phyloP scores from a whole-genome alignment of 306 rosid species.

The Fagus crenata region DNA sequence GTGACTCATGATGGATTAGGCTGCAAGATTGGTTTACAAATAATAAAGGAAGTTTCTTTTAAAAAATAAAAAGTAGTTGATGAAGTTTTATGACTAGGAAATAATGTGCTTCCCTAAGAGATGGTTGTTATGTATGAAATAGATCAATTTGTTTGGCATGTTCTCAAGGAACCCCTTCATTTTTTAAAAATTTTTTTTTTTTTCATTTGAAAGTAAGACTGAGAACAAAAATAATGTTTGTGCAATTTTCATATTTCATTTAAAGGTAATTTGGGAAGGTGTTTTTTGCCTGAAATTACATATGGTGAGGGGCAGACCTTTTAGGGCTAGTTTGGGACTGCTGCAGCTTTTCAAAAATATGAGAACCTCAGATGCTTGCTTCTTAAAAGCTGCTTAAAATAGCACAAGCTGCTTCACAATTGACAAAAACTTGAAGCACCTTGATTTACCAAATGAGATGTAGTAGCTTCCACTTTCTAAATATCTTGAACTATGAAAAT shows the following conservation, averaged over 20 bases:
- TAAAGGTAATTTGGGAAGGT: no score
- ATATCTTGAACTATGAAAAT: not conserved
- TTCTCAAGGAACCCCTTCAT: not conserved
- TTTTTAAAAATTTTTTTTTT: no score
- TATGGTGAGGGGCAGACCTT: no score
- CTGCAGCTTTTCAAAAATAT: no score
- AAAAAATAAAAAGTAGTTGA: not conserved
- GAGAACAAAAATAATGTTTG: not conserved
- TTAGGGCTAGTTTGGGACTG: no score
- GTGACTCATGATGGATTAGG: not conserved
- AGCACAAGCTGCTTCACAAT: not conserved
- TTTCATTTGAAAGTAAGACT: not conserved
- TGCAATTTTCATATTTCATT: no score
- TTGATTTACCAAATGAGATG: not conserved
- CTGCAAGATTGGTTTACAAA: not conserved
- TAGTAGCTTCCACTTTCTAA: not conserved
- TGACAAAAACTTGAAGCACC: not conserved
- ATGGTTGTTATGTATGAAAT: not conserved
- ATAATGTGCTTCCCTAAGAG: not conserved
- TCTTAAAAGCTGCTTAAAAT: not conserved
- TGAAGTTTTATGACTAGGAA: not conserved
- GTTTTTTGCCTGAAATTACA: no score
- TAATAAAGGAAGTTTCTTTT: not conserved
- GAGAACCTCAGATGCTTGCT: not conserved
- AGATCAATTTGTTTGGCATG: not conserved